phyloP scores from a whole-genome alignment of 75 land plant species.

The Pinus albicaulis region DNA sequence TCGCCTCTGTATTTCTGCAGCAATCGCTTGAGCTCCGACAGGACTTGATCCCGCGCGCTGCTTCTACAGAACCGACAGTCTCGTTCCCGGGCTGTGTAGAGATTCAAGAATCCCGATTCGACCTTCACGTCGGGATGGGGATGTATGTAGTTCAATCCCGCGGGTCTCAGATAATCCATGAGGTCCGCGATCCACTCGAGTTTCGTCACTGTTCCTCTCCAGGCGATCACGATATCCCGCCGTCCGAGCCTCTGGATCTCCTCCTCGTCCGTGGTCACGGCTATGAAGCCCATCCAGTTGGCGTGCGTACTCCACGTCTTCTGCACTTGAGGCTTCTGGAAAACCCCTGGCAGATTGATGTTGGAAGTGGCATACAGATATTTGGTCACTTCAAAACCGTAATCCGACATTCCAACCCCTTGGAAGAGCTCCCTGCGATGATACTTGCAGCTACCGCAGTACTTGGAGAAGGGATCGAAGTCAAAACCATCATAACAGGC shows the following conservation, averaged over 20 bases:
- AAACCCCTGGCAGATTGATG: conserved; percentile 29
- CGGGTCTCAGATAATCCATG: conserved; percentile 5
- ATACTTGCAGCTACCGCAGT: conserved; percentile 53
- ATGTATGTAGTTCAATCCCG: neutral
- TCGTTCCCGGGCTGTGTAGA: conserved; percentile 58
- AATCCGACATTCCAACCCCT: conserved; percentile 21
- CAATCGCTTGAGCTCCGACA: conserved; percentile 37
- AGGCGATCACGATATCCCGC: conserved; percentile 54
- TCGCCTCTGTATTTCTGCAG: conserved; percentile 31
- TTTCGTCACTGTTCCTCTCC: conserved; percentile 38
- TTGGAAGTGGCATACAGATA: conserved; percentile 57
- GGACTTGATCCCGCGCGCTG: conserved; percentile 47
- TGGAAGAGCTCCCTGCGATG: conserved; percentile 20
- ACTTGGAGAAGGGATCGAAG: conserved; percentile 35
- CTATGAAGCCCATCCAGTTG: conserved; percentile 76
- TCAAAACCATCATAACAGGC: conserved; percentile 65
- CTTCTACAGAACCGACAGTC: conserved; percentile 33
- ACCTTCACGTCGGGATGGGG: conserved; percentile 42
- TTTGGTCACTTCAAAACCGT: conserved; percentile 36
- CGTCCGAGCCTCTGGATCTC: conserved; percentile 43
- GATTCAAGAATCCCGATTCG: conserved; percentile 57
- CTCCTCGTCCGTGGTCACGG: conserved; percentile 38
- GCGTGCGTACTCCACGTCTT: conserved; percentile 52
- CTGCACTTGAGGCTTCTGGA: conserved; percentile 7
- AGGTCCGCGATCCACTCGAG: conserved; percentile 32